phyloP scores from a whole-genome alignment of 768 basidiomycete species.

The Tricholoma sp. region DNA sequence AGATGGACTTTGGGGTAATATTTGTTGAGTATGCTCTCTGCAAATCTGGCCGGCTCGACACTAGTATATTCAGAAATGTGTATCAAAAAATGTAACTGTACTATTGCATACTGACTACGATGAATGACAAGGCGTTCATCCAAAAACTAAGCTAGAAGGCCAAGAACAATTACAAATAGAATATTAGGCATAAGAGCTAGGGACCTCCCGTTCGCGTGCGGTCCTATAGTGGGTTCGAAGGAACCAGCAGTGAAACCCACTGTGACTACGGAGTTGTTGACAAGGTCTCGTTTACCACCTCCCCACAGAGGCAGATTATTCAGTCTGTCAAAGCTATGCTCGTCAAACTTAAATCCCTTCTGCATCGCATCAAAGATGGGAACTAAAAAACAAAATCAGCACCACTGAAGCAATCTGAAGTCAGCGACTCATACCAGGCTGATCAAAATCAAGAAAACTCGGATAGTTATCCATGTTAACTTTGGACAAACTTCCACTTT shows the following conservation, averaged over 20 bases:
- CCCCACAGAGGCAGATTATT: not conserved
- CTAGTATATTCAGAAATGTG: not conserved
- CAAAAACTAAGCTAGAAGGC: not conserved
- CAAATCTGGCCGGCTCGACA: not conserved
- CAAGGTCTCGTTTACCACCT: not conserved
- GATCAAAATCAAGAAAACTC: not conserved
- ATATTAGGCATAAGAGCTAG: not conserved
- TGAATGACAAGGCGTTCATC: no score
- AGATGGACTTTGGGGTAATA: not conserved
- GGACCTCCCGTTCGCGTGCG: not conserved
- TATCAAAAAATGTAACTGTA: not conserved
- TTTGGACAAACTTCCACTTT: not conserved
- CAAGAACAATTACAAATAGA: not conserved
- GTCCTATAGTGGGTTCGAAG: not conserved
- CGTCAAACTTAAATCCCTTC: not conserved
- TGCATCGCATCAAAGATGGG: not conserved
- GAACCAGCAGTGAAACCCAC: not conserved
- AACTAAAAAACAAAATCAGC: not conserved
- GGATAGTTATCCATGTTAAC: not conserved
- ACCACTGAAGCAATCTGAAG: not conserved
- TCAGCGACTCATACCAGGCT: not conserved
- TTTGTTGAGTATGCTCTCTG: not conserved
- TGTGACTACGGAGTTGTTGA: not conserved
- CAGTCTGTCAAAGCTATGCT: not conserved
- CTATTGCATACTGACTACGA: not conserved